Evolutionary conservation across 2,329 filamentous ascomycete genomes (phyloP), one percentile per base, ranked within the genome.

Genomic region (Calycina marina): DNA sequence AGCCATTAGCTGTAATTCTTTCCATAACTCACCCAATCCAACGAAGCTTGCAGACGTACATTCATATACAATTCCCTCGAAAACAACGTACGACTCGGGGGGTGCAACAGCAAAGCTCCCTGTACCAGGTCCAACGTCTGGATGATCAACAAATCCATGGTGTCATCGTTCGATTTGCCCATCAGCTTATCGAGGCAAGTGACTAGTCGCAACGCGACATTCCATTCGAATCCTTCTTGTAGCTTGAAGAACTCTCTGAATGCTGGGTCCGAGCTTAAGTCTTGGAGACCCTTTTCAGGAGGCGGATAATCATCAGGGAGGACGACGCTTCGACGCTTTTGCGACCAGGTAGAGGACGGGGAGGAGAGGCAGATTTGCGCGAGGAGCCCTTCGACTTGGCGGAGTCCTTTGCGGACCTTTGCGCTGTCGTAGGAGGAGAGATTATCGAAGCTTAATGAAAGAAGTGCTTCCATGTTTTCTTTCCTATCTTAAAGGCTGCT

Each of bases 151-250:
- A 88, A 62, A 54, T 96, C 85, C 51, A 88, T 90, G 43, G 83
- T 76, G 25, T 80, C 82, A 47, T 85, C 77, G 53, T 73, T 77
- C 32, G 77, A 75, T 61, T 84, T 84, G 27, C 83, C 84, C 49
- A 94, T 68, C 30, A 94, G 68, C 36, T 83, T 70, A 55, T 94
- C 85, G 26, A 96, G 71, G 35, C 83, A 92, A 32, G 77, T 74
- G 40, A 93, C 77, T 39, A 96, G 67, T 39, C 85, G 76, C 58
- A 84, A 75, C 10, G 84, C 78, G 34, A 96, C 83, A 60, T 98
- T 98, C 81, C 85, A 96, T 60, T 96, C 84, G 53, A 98, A 98
- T 3, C 86, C 83, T 52, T 96, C 86, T 56, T 98, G 90, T 43
- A 96, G 56, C 55, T 93, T 84, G 63, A 93, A 94, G 62, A 96